Base-by-base conservation (phyloP, 2,329 filamentous ascomycete genomes). In the Paraconiothyrium brasiliense region DNA sequence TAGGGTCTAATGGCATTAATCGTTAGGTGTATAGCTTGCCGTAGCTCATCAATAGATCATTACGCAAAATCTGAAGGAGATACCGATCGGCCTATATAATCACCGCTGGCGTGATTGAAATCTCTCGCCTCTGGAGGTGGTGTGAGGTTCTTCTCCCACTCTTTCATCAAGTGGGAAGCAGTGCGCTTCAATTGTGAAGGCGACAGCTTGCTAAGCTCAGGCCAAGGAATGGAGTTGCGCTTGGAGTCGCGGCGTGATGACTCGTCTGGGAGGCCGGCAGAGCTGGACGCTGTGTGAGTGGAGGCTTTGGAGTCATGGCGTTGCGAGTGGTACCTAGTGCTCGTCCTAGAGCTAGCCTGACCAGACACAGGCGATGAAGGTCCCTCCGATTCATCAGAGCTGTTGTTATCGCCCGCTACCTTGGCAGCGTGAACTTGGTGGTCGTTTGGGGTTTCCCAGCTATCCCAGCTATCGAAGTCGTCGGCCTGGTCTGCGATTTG, bases 161-260 rank as follows among this genome's bases (percentile, higher is more conserved):
- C 93, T 66, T 89, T 91, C 88, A 97, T 93, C 60, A 97, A 84
- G 64, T 90, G 91, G 39, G 89, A 91, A n/a, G 94, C 92, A 0
- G 92, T 94, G 41, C 89, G 87, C 75, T 93, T 92, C 68, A 97
- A 81, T 70, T 92, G 93, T 68, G 88, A 89, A 0, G 93, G 91
- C 9, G 88, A 86, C 46, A 93, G 80, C 66, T 90, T 89, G 74
- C 89, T 89, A 59, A 96, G 85, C 51, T 90, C 86, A 52, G 89
- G 89, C 81, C 92, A 92, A 32, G 91, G 81, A 8, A 84, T 78
- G 2, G 81, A 78, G 59, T 80, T 81, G 55, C 75, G 73, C 55
- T 77, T 77, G 6, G 64, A 51, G 55, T 76, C 71, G 55, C 70
- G 70, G 5, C 69, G 58, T 11, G 68, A 57, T 49, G 61, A 58